Percentiles rank a stretch among this genome's conserved stretches.
Evolutionary conservation across 1,139 yeast genomes (phyloP).

Genomic region (Sporopachydermia cereana): DNA sequence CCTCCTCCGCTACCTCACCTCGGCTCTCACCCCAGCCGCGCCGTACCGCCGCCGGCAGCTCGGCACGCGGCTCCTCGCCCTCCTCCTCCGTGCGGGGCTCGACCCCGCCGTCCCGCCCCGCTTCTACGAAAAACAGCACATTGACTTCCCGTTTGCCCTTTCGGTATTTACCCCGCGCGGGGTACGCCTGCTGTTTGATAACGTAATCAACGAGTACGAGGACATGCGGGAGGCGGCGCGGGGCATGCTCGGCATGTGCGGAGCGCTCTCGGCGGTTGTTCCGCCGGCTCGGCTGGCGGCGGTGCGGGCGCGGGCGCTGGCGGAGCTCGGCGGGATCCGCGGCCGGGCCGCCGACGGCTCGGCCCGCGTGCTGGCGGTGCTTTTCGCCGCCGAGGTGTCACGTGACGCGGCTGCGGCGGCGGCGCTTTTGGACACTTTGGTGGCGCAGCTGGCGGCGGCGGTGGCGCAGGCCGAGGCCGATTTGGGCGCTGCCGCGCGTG

Average conservation of each 20-base stretch:
- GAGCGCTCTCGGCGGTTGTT: slow-evolving; percentile 15
- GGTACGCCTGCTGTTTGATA: slow-evolving; percentile 42
- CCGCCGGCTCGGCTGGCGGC: slow-evolving; percentile 13
- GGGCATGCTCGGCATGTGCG: slow-evolving; percentile 37
- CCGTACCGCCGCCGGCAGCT: slow-evolving; percentile 52
- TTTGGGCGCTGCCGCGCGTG: slow-evolving; percentile 31
- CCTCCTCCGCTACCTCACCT: slow-evolving; percentile 30
- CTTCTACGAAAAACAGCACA: slow-evolving; percentile 30
- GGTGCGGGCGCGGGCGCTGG: slow-evolving; percentile 28
- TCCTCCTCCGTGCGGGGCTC: slow-evolving; percentile 44
- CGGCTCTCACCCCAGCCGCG: slow-evolving; percentile 49
- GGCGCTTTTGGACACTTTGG: slow-evolving; percentile 24
- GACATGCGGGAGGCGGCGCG: slow-evolving; percentile 53
- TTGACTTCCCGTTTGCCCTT: slow-evolving; percentile 34
- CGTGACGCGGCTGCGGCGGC: slow-evolving; percentile 14
- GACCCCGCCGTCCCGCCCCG: slow-evolving; percentile 32
- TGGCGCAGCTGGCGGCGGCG: slow-evolving; percentile 23
- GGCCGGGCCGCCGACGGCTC: slow-evolving; percentile 80
- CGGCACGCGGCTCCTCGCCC: slow-evolving; percentile 37
- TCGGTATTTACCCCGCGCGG: slow-evolving; percentile 30
- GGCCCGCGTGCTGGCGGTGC: slow-evolving; percentile 48
- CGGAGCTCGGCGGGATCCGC: slow-evolving; percentile 40
- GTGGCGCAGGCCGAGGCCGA: slow-evolving; percentile 21
- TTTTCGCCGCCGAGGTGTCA: slow-evolving; percentile 17
- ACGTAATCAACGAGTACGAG: slow-evolving; percentile 58